Conservation (phyloP, 148 eudicot species). For the Bassia scoparia region DNA sequence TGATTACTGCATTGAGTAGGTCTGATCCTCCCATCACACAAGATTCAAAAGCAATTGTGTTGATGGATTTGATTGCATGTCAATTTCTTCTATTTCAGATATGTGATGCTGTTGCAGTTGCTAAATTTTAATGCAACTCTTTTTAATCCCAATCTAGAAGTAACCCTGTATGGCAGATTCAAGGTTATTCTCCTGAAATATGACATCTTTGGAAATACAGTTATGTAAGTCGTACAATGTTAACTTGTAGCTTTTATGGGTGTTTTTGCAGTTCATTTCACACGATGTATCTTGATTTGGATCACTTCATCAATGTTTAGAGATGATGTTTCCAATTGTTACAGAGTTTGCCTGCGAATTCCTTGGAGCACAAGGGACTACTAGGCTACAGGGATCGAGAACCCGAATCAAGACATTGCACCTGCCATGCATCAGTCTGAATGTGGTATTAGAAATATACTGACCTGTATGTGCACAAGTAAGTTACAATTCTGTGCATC, state of each 20-base stretch:
- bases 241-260: slow-evolving; percentile 4
- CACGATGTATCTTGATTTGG: slow-evolving; percentile 82
- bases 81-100: slow-evolving; percentile 38
- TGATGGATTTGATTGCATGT: neutral
- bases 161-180: slow-evolving; percentile 90
- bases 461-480: slow-evolving; percentile 84
- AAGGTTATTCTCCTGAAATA: slow-evolving; percentile 39
- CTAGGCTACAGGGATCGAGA: slow-evolving; percentile 85
- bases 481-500: slow-evolving; percentile 15
- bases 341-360: slow-evolving; percentile 70
- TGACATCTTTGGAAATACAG: neutral
- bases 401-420: slow-evolving; percentile 89
- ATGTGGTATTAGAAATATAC: slow-evolving; percentile 88
- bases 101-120: slow-evolving; percentile 94
- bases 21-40: neutral
- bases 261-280: slow-evolving; percentile 59
- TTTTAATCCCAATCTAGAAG: slow-evolving; percentile 75
- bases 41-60: neutral
- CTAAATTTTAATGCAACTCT: slow-evolving; percentile 84
- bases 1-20: neutral
- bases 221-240: neutral
- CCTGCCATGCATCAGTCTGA: slow-evolving; percentile 88
- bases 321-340: slow-evolving; percentile 64
- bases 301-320: slow-evolving; percentile 72
- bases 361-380: slow-evolving; percentile 95